Evolutionary conservation across 2,329 filamentous ascomycete genomes (phyloP).

Genomic region (Lojkania enalia): DNA sequence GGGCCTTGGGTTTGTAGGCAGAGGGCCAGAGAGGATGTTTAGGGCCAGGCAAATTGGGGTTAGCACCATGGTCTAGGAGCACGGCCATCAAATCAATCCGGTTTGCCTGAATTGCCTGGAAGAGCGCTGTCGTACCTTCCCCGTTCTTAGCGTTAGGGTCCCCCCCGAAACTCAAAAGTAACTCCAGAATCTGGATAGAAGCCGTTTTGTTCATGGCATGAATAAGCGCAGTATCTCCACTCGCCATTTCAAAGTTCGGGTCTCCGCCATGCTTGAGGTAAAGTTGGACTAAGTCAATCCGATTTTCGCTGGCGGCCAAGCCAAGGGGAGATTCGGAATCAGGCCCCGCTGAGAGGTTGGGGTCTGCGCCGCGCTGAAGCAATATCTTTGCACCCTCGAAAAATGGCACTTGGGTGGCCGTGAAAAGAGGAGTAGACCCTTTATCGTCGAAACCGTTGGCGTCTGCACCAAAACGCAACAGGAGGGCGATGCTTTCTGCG

Average conservation of each 20-base stretch:
- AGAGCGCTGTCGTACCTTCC: conserved; percentile 65
- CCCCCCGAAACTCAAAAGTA: conserved; percentile 63
- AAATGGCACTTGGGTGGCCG: conserved; percentile 31
- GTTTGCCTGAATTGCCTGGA: conserved; percentile 61
- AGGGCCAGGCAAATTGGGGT: conserved; percentile 69
- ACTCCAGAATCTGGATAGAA: conserved; percentile 58
- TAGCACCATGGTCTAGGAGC: conserved; percentile 62
- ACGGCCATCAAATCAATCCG: conserved; percentile 60
- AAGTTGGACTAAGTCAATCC: conserved; percentile 61
- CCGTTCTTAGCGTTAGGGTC: conserved; percentile 63
- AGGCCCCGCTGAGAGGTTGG: conserved; percentile 44
- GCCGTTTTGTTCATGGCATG: conserved; percentile 63
- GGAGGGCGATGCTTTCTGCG: conserved; percentile 29
- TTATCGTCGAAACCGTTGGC: conserved; percentile 36
- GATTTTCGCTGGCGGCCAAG: conserved; percentile 55
- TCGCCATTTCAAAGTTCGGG: conserved; percentile 56
- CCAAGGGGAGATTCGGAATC: conserved; percentile 61
- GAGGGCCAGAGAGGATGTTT: conserved; percentile 71
- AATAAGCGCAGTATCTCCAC: conserved; percentile 65
- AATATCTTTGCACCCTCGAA: conserved; percentile 52
- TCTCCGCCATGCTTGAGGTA: conserved; percentile 66
- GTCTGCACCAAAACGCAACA: conserved; percentile 36
- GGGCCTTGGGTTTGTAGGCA: conserved; percentile 60
- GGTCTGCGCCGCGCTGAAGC: conserved; percentile 22
- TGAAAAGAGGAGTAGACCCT: conserved; percentile 32